Conservation (phyloP, 2,329 filamentous ascomycete species). For the Fulvia fulva region DNA sequence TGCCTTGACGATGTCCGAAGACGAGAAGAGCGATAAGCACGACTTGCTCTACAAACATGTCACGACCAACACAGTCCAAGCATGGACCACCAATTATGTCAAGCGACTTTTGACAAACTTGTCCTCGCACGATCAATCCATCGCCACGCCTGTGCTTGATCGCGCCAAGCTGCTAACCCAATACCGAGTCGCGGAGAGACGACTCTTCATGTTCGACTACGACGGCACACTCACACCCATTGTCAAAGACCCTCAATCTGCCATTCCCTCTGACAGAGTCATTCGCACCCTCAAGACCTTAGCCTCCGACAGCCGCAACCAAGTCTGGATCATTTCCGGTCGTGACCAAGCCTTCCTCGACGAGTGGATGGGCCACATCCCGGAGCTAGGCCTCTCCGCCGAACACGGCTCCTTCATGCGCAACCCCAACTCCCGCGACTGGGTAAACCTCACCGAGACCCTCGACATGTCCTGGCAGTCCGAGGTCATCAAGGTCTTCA, state of each 20-base stretch:
- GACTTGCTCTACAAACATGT: constrained; percentile 76
- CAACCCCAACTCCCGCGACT: constrained; percentile 68
- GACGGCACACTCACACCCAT: constrained; percentile 96
- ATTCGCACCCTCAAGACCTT: constrained; percentile 75
- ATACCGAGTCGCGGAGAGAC: constrained; percentile 70
- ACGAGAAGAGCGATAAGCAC: constrained; percentile 66
- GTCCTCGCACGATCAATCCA: constrained; percentile 68
- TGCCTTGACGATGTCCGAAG: constrained; percentile 70
- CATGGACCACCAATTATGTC: constrained; percentile 78
- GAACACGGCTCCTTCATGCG: constrained; percentile 97
- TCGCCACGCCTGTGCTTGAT: constrained; percentile 78
- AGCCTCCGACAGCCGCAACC: constrained; percentile 74
- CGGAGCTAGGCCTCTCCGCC: constrained; percentile 84
- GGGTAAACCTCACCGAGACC: constrained; percentile 84
- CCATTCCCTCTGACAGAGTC: constrained; percentile 79
- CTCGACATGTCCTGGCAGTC: constrained; percentile 90
- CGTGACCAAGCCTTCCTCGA: constrained; percentile 88
- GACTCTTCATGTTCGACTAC: constrained; percentile 98
- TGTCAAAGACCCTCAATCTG: constrained; percentile 83
- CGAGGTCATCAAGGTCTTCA: constrained; percentile 78
- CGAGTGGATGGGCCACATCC: constrained; percentile 88
- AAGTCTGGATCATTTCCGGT: constrained; percentile 98
- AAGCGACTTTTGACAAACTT: constrained; percentile 76
- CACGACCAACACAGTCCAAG: constrained; percentile 76
- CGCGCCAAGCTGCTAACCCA: constrained; percentile 65